A percentile compares a stretch with the other conserved stretches of the same genome.
phyloP scores from a whole-genome alignment of 306 rosid species.

The Castanea sativa region DNA sequence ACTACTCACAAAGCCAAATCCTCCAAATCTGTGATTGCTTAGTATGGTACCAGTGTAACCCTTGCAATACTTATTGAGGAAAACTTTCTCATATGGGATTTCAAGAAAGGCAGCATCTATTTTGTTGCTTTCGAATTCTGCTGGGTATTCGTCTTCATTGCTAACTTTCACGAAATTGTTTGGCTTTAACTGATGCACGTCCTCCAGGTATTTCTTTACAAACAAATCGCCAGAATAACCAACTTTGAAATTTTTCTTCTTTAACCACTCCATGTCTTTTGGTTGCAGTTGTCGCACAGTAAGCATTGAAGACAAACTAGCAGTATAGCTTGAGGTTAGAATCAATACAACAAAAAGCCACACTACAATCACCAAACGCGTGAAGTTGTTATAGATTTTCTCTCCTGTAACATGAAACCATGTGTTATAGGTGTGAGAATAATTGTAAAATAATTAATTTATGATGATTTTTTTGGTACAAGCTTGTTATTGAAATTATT shows the following conservation, averaged over 20 bases:
- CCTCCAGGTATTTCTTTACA: conserved; percentile 22
- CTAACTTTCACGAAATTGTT: conserved; percentile 9
- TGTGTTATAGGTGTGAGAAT: neutral
- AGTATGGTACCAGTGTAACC: conserved; percentile 32
- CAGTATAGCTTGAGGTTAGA: conserved; percentile 65
- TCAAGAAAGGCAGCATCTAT: conserved; percentile 60
- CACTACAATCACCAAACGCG: conserved; percentile 40
- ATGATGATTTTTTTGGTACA: too few relatives aligned
- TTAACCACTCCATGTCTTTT: conserved; percentile 41
- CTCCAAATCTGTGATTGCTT: conserved; percentile 49
- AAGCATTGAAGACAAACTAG: conserved; percentile 62
- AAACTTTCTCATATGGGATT: conserved; percentile 53
- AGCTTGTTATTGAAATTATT: too few relatives aligned
- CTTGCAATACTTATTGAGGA: conserved; percentile 47
- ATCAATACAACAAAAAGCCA: conserved; percentile 62
- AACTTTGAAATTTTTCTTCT: conserved; percentile 24
- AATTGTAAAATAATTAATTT: too few relatives aligned
- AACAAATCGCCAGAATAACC: conserved; percentile 29
- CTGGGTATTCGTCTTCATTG: conserved; percentile 20
- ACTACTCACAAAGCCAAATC: conserved; percentile 67
- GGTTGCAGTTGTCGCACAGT: conserved; percentile 36
- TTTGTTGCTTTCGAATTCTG: conserved; percentile 19
- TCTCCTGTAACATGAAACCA: conserved; percentile 38
- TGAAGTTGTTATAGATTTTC: conserved; percentile 41
- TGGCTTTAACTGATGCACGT: neutral